Conservation (phyloP, 2,329 filamentous ascomycete genomes). For the Akanthomyces lecanii region DNA sequence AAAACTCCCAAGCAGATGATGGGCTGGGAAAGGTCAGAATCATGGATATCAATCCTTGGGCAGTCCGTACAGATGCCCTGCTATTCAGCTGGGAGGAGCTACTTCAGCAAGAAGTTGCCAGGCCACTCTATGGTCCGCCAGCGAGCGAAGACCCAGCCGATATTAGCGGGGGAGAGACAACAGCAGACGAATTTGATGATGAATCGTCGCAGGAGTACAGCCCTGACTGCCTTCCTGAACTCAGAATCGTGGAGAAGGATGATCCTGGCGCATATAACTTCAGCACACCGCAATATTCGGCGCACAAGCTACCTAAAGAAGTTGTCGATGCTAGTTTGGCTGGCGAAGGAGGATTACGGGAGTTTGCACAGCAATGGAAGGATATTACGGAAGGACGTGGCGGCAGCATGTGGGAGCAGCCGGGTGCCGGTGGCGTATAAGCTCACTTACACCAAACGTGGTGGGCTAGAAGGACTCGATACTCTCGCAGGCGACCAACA, state of each 20-base stretch:
- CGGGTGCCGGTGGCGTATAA: conserved; percentile 15
- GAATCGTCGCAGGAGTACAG: conserved; percentile 44
- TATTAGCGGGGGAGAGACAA: conserved; percentile 34
- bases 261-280: conserved; percentile 89
- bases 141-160: conserved; percentile 29
- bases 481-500: background rate
- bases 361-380: conserved; percentile 75
- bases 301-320: conserved; percentile 91
- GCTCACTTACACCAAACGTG: background rate
- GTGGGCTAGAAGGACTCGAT: background rate
- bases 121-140: conserved; percentile 49
- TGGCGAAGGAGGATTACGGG: conserved; percentile 71
- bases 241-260: conserved; percentile 75
- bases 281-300: conserved; percentile 80
- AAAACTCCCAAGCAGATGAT: conserved; percentile 49
- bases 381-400: conserved; percentile 46
- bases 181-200: conserved; percentile 36
- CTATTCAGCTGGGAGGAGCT: conserved; percentile 90
- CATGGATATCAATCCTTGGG: conserved; percentile 95
- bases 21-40: conserved; percentile 74
- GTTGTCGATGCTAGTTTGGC: conserved; percentile 70
- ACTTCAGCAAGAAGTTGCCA: conserved; percentile 62
- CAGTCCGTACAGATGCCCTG: conserved; percentile 78
- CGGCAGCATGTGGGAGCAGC: conserved; percentile 37
- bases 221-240: conserved; percentile 65